Conservation (phyloP, 768 basidiomycete genomes). For the Ramaria sp. region DNA sequence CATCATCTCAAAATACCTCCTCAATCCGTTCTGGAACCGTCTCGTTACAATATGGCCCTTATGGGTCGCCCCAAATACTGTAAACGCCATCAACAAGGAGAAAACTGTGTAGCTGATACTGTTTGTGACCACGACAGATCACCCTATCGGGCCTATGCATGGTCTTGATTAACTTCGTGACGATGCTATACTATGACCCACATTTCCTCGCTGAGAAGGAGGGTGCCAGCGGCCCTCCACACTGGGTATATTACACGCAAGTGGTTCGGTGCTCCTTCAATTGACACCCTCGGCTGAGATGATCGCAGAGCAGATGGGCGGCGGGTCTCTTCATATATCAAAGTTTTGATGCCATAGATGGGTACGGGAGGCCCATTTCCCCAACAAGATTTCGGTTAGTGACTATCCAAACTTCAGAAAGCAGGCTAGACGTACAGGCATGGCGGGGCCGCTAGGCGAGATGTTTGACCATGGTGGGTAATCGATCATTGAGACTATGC, state of each 20-base stretch:
- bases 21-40: conserved; percentile 87
- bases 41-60: conserved; percentile 82
- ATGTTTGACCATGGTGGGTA: conserved; percentile 92
- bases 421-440: conserved; percentile 90
- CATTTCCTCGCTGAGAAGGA: conserved; percentile 59
- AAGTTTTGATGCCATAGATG: conserved; percentile 80
- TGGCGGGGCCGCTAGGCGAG: conserved; percentile 96
- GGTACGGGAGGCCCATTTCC: conserved; percentile 34
- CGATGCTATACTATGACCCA: conserved; percentile 78
- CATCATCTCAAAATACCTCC: conserved; percentile 58
- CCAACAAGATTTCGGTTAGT: background rate
- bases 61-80: conserved; percentile 81
- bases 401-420: conserved; percentile 43
- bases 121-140: conserved; percentile 45
- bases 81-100: conserved; percentile 24
- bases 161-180: conserved; percentile 75
- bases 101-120: background rate
- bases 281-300: background rate
- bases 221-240: conserved; percentile 51
- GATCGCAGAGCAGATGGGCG: conserved; percentile 52
- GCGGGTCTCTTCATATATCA: conserved; percentile 88
- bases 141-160: conserved; percentile 77
- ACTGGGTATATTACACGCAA: conserved; percentile 87
- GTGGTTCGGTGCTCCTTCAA: conserved; percentile 19
- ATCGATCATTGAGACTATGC: background rate